Conservation (phyloP, 805 yeast species). For the Nakazawaea ishiwadae region DNA sequence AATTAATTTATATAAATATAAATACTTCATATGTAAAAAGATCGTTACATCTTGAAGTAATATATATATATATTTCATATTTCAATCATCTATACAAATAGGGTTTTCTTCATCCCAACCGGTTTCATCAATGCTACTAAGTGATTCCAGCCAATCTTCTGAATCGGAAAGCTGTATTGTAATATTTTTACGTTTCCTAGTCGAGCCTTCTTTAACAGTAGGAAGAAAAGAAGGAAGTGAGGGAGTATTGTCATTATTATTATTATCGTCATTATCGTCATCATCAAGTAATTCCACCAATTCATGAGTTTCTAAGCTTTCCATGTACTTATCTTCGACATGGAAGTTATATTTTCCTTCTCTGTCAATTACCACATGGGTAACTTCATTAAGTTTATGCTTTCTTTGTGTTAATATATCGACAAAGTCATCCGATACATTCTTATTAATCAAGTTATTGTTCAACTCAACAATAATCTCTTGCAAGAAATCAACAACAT, state of each 20-base stretch:
- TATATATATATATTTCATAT: too few relatives aligned
- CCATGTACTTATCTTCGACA: background rate
- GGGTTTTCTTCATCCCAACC: background rate
- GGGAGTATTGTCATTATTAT: background rate
- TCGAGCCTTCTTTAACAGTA: background rate
- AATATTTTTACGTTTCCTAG: background rate
- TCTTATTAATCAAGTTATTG: background rate
- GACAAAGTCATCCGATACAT: background rate
- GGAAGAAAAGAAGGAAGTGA: background rate
- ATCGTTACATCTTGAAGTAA: too few relatives aligned
- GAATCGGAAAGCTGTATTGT: background rate
- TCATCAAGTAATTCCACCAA: constrained; percentile 4
- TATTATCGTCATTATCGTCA: constrained; percentile 1
- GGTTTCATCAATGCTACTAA: background rate
- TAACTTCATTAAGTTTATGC: background rate
- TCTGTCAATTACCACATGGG: constrained; percentile 4
- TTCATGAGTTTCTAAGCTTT: constrained; percentile 1
- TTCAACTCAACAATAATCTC: constrained; percentile 14
- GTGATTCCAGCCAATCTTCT: background rate
- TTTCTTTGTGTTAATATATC: background rate
- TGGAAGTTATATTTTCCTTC: constrained; percentile 6
- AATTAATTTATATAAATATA: too few relatives aligned
- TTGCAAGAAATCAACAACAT: constrained; percentile 25
- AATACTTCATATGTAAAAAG: background rate
- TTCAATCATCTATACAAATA: constrained; percentile 3